Conservation (phyloP, 1,139 yeast species). For the Geotrichum restrictum region DNA sequence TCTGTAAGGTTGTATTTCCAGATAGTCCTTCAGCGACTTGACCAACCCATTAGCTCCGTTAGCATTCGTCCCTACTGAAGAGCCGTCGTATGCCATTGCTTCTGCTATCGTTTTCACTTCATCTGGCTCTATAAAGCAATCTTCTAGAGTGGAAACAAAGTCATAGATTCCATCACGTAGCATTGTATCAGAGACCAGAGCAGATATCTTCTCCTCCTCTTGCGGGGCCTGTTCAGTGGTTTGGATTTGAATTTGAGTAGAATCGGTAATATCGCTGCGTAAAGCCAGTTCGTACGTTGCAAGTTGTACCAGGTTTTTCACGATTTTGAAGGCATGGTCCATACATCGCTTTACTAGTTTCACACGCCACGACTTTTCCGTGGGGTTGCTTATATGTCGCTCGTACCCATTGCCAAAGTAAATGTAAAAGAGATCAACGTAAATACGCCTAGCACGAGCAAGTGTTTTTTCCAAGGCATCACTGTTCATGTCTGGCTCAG, state of each 20-base stretch:
- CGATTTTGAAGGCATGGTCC: slow-evolving; percentile 12
- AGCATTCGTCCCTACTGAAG: no score
- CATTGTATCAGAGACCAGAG: no score
- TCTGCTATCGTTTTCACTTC: no score
- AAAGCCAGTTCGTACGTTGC: slow-evolving; percentile 2
- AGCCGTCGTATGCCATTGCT: no score
- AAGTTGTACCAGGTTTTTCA: slow-evolving; percentile 2
- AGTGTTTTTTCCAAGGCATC: slow-evolving; percentile 3
- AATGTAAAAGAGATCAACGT: slow-evolving; percentile 15
- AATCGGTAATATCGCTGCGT: neutral
- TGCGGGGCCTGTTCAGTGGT: no score
- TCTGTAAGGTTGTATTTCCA: slow-evolving; percentile 9
- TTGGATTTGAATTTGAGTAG: neutral
- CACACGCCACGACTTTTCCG: neutral
- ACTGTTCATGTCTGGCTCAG: neutral
- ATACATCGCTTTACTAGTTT: slow-evolving; percentile 1
- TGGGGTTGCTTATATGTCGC: neutral
- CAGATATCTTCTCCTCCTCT: no score
- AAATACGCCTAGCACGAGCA: slow-evolving; percentile 11
- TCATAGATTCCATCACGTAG: neutral
- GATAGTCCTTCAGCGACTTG: neutral
- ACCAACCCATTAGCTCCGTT: neutral
- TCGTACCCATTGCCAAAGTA: slow-evolving; percentile 13
- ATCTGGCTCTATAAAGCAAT: no score
- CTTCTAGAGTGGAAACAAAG: no score